Base-by-base conservation (phyloP, 2,329 filamentous ascomycete species). In the Colletotrichum navitas region DNA sequence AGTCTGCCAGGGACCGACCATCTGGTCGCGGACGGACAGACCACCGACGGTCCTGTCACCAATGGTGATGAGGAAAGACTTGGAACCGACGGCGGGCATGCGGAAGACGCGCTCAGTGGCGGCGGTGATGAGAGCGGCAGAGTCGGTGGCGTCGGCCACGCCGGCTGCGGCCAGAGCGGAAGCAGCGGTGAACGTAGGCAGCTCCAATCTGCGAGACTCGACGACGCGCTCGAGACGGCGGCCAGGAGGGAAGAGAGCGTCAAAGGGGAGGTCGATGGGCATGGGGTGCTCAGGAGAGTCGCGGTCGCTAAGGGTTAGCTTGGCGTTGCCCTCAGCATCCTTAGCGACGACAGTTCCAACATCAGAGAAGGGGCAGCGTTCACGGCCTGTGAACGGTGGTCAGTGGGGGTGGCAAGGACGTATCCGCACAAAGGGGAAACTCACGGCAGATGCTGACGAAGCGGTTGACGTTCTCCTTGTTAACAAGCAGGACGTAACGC, bases 21-120 rank as follows among this genome's bases (percentile, higher is more conserved):
- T 95, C 81, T 98, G 96, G 79, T 98, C 96, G 74, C 95, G 90
- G 12, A 92, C 90, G 10, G 94, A 94, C 69, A 98, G 87, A 62
- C 95, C 96, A 74, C 95, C 95, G 39, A 98, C 95, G 36, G 93
- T 94, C 73, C 96, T 90, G 81, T 98, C 96, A 61, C 93, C 95
- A 75, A 98, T 99, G 1, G 96, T 98, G 78, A 99, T 98, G 47
- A 99, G 87, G 85, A 98, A 99, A 29, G 92, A 94, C 83, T 98
- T 98, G 29, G 95, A 98, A n/a, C 94, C 95, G 29, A 98, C 96
- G 1, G 95, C 89, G 26, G 96, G 95, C 63, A 98, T 86, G 61
- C 90, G 90, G 66, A 98, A 90, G 3, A 98, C 94, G 73, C 94
- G 87, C 76, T 94, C 90, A 0, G 94, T 89, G 21, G 95, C 94